Base-by-base conservation (phyloP, 371 early-diverging fungal species). In the Syncephalastrum sp. region DNA sequence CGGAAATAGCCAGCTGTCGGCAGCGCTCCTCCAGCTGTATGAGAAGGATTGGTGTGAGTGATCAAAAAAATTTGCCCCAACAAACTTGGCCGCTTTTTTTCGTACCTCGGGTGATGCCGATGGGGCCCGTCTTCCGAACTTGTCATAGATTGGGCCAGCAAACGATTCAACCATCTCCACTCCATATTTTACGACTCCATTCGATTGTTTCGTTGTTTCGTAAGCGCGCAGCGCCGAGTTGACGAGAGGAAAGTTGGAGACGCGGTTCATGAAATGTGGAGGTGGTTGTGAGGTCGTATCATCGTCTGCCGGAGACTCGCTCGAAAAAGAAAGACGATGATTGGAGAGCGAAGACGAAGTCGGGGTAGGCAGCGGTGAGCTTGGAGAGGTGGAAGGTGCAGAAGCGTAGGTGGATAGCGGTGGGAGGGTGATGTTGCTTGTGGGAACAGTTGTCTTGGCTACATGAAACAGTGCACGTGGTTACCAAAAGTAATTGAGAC, bases 141-240 rank as follows among this genome's bases (percentile, higher is more conserved):
- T 78, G 54, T 69, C 79, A 46, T 77, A 77, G 27, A 77, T 64
- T 8, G 77, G 74, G 21, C 63, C 59, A 24, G 78, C 65, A 43
- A 92, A 79, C 2, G 87, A 85, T 65, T 92, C 96, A 41, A 94
- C 86, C 65, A 87, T 89, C 63, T 89, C 86, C 3, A 87, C 88
- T 23, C 81, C 81, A 66, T 83, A 85, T 66, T 76, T 69, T 13
- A 71, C 63, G 25, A 92, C 76, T 44, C 75, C 69, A 60, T 84
- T 88, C 23, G 82, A 84, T 54, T 87, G 83, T 63, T 90, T 89
- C 42, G 87, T 81, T 33, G 77, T 82, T 54, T 89, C 91, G 61
- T 94, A 94, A 1, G 86, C 88, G 27, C 79, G 81, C 25, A 94
- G 54, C 3, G 91, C 86, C 6, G 85, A 82, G 60, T 86, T 85